Evolutionary conservation across 148 eudicot genomes (phyloP).

Genomic region (Rhododendron ovatum): DNA sequence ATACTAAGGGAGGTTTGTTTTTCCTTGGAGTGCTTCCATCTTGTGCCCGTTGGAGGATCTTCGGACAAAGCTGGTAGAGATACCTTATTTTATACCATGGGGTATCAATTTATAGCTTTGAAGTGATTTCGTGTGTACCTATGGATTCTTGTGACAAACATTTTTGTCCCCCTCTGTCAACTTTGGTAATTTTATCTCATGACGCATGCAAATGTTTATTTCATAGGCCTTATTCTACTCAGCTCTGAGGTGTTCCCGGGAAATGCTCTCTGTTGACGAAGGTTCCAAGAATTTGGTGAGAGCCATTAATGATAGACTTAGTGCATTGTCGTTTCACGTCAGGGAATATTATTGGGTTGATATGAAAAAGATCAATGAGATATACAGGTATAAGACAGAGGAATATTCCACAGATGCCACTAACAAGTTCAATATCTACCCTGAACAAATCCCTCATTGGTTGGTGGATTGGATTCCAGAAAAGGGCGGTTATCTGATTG

Average conservation of each 20-base stretch:
- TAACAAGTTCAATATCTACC: constrained; percentile 91
- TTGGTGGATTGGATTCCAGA: constrained; percentile 87
- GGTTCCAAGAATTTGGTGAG: constrained; percentile 64
- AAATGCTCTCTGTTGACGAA: constrained; percentile 61
- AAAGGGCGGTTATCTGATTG: constrained; percentile 83
- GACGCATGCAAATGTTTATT: background rate
- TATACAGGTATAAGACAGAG: constrained; percentile 86
- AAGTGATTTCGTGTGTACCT: background rate
- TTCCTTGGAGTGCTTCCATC: background rate
- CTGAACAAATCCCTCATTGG: constrained; percentile 92
- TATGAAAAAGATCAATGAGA: constrained; percentile 80
- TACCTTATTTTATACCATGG: background rate
- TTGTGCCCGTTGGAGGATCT: background rate
- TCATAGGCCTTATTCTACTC: constrained; percentile 78
- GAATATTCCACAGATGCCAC: constrained; percentile 81
- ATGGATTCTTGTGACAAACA: background rate
- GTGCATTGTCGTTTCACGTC: constrained; percentile 85
- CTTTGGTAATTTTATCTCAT: background rate
- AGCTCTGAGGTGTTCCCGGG: constrained; percentile 75
- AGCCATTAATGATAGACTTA: constrained; percentile 76
- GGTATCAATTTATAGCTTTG: background rate
- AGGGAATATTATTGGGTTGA: constrained; percentile 96
- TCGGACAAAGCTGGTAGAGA: background rate
- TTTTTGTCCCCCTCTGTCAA: background rate
- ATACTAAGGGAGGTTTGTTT: background rate